Conservation (phyloP, 2,329 filamentous ascomycete species). For the Arthrobotrys pseudoclavata region DNA sequence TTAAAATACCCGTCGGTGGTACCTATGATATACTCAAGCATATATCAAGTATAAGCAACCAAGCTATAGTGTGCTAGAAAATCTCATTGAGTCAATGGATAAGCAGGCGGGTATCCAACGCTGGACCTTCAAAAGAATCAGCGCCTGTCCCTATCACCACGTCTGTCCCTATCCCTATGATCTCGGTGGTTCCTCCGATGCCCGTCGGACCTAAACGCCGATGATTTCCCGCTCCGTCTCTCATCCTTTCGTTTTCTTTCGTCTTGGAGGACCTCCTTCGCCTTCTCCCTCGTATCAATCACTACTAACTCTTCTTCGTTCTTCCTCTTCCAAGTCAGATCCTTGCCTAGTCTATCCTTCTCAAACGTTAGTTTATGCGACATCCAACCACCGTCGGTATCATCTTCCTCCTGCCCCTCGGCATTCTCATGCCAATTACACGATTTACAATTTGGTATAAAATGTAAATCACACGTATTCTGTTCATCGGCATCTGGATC, state of each 20-base stretch:
- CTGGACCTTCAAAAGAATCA: background rate
- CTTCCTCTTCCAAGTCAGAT: conserved; percentile 88
- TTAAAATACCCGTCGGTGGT: background rate
- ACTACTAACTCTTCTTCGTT: conserved; percentile 92
- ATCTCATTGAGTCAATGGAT: background rate
- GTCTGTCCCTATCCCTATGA: conserved; percentile 34
- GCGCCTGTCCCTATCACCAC: conserved; percentile 29
- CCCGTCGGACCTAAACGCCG: conserved; percentile 60
- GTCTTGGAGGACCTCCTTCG: conserved; percentile 77
- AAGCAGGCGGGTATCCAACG: background rate
- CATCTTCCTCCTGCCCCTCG: conserved; percentile 69
- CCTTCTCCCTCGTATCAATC: conserved; percentile 90
- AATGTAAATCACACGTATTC: conserved; percentile 89
- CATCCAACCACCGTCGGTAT: conserved; percentile 68
- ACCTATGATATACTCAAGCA: background rate
- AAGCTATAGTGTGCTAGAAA: background rate
- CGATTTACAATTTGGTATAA: conserved; percentile 94
- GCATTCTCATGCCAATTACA: conserved; percentile 83
- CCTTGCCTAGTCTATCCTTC: conserved; percentile 89
- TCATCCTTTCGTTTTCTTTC: conserved; percentile 73
- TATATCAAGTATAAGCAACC: too few relatives aligned
- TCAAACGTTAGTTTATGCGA: conserved; percentile 89
- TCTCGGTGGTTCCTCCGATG: conserved; percentile 31
- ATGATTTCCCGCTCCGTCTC: conserved; percentile 65
- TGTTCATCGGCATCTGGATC: conserved; percentile 76